phyloP scores from a whole-genome alignment of 768 basidiomycete species.

The Lepiota subincarnata region DNA sequence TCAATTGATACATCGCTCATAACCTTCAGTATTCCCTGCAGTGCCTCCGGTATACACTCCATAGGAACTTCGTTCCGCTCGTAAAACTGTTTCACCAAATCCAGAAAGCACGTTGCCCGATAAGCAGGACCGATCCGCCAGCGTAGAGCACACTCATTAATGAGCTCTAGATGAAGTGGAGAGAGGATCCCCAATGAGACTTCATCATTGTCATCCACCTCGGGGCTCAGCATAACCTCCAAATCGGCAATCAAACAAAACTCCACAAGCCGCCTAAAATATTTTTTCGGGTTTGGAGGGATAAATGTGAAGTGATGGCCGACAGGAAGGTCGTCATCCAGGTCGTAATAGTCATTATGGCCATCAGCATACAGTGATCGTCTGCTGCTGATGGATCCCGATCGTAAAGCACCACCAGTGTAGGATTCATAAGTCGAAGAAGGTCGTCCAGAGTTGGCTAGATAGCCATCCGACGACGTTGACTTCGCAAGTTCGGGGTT shows the following conservation, averaged over 20 bases:
- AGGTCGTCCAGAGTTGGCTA: constrained; percentile 35
- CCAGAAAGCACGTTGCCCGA: constrained; percentile 76
- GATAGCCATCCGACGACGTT: constrained; percentile 51
- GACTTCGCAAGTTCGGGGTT: constrained; percentile 87
- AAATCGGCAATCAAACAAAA: constrained; percentile 81
- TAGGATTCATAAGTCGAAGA: constrained; percentile 51
- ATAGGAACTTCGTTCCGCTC: constrained; percentile 88
- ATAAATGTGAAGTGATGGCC: constrained; percentile 86
- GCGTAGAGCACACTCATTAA: constrained; percentile 82
- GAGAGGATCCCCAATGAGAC: constrained; percentile 92
- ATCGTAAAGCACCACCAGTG: constrained; percentile 36
- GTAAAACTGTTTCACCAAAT: constrained; percentile 81
- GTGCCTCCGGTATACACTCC: constrained; percentile 91
- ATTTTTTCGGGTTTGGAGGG: constrained; percentile 81
- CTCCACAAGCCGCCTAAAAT: constrained; percentile 81
- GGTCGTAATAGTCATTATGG: constrained; percentile 39
- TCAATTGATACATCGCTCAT: constrained; percentile 66
- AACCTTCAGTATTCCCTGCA: constrained; percentile 68
- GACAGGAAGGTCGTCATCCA: constrained; percentile 66
- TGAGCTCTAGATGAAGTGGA: constrained; percentile 68
- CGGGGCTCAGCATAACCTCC: constrained; percentile 84
- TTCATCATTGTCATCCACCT: constrained; percentile 93
- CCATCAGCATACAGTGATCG: constrained; percentile 47
- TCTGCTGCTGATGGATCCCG: constrained; percentile 64
- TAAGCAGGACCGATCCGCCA: constrained; percentile 87